Percentiles rank a stretch among this genome's conserved stretches.
phyloP scores from a whole-genome alignment of 2,329 filamentous ascomycete genomes.

The Fusarium nelsonii region DNA sequence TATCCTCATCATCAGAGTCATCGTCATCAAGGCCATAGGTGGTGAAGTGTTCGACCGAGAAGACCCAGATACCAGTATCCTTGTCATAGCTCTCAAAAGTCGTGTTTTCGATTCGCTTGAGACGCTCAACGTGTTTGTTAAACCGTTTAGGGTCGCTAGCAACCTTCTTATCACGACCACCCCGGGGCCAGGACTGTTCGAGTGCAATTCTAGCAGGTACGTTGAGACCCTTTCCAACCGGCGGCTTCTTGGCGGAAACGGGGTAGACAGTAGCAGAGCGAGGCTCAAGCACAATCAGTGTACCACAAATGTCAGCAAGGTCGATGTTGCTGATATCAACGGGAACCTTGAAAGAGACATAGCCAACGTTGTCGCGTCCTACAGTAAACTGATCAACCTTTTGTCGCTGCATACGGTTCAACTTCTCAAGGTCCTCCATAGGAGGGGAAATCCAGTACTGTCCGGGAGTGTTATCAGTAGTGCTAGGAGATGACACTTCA shows the following conservation, averaged over 20 bases:
- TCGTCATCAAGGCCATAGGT: conserved; percentile 90
- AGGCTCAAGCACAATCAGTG: conserved; percentile 79
- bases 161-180: conserved; percentile 67
- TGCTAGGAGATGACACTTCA: conserved; percentile 42
- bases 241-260: conserved; percentile 80
- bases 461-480: conserved; percentile 69
- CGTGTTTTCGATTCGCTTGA: conserved; percentile 84
- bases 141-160: conserved; percentile 71
- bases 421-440: conserved; percentile 78
- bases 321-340: conserved; percentile 86
- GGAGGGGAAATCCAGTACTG: conserved; percentile 89
- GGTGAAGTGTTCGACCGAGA: conserved; percentile 95
- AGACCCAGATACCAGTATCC: conserved; percentile 87
- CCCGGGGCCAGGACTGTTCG: conserved; percentile 91
- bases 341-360: conserved; percentile 82
- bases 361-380: conserved; percentile 84
- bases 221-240: conserved; percentile 88
- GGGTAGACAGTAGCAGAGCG: conserved; percentile 92
- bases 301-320: conserved; percentile 81
- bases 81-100: conserved; percentile 84
- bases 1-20: conserved; percentile 70
- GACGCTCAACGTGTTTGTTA: conserved; percentile 83
- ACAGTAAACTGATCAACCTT: conserved; percentile 81
- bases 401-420: conserved; percentile 84
- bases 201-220: conserved; percentile 89